Evolutionary conservation across 345 rosid species (phyloP).

Genomic region (Luvunga scandens): DNA sequence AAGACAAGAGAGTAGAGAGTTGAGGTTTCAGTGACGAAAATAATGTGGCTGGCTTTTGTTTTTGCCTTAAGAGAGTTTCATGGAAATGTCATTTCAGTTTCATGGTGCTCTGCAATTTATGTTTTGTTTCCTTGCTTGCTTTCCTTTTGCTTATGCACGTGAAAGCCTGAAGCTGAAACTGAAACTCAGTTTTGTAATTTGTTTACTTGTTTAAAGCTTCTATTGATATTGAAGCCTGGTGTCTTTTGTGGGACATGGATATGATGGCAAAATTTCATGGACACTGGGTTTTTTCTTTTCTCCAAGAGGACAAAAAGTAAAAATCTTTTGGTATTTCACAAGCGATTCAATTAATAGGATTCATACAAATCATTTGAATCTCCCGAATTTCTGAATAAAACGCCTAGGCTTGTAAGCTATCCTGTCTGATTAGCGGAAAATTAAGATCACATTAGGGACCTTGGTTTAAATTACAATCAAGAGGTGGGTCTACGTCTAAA

Average conservation of each 20-base stretch:
- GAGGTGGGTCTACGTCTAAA: too few relatives aligned
- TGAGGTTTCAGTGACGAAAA: conserved; percentile 10
- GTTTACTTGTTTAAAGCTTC: neutral
- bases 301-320: neutral
- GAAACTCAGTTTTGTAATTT: neutral
- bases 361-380: too few relatives aligned
- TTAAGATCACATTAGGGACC: too few relatives aligned
- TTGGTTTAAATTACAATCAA: too few relatives aligned
- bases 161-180: conserved; percentile 13
- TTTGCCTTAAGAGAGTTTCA: conserved; percentile 1
- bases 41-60: neutral
- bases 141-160: conserved; percentile 22
- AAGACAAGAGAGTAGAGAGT: conserved; percentile 22
- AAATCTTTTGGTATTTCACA: neutral
- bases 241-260: conserved; percentile 8
- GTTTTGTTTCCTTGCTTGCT: neutral
- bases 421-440: too few relatives aligned
- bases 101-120: conserved; percentile 10
- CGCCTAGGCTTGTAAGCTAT: too few relatives aligned
- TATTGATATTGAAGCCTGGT: neutral
- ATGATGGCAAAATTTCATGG: neutral
- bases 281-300: neutral
- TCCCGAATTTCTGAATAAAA: too few relatives aligned
- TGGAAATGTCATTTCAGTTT: conserved; percentile 25
- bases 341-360: neutral